phyloP scores from a whole-genome alignment of 768 basidiomycete genomes.

The Asterophora lycoperdoides region DNA sequence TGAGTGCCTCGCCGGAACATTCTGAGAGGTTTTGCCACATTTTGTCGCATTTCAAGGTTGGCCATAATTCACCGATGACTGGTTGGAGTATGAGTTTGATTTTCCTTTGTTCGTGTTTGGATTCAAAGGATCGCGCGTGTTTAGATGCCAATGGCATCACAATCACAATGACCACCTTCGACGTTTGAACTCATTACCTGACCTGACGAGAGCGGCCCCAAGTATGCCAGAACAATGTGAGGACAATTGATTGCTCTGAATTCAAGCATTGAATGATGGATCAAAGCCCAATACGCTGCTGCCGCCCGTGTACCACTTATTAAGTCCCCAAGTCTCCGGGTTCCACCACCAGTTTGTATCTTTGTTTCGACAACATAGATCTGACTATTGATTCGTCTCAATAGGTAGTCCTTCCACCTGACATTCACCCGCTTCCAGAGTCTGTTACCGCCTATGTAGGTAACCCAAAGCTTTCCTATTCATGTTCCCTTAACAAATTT shows the following conservation, averaged over 20 bases:
- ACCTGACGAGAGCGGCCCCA: background rate
- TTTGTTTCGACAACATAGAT: background rate
- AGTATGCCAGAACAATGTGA: slow-evolving; percentile 22
- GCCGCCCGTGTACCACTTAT: slow-evolving; percentile 79
- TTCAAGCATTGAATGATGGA: background rate
- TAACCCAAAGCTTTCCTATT: background rate
- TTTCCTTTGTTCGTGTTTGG: too few species aligned
- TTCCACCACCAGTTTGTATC: slow-evolving; percentile 67
- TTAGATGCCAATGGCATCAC: too few species aligned
- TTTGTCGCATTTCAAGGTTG: too few species aligned
- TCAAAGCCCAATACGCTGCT: slow-evolving; percentile 70
- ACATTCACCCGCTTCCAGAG: slow-evolving; percentile 93
- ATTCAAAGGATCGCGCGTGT: too few species aligned
- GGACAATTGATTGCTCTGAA: slow-evolving; percentile 1
- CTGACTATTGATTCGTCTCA: background rate
- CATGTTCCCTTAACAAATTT: slow-evolving; percentile 1
- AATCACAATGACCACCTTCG: too few species aligned
- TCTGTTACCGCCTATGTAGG: slow-evolving; percentile 83
- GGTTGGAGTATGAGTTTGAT: too few species aligned
- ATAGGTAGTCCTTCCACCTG: slow-evolving; percentile 81
- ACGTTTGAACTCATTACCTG: background rate
- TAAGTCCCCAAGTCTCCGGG: slow-evolving; percentile 85
- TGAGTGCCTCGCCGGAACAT: too few species aligned
- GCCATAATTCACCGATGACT: too few species aligned
- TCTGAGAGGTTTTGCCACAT: too few species aligned